Percentiles rank a stretch among this genome's conserved stretches.
Conservation (phyloP, 2,329 filamentous ascomycete genomes). For the Microcyclospora pomicola region DNA sequence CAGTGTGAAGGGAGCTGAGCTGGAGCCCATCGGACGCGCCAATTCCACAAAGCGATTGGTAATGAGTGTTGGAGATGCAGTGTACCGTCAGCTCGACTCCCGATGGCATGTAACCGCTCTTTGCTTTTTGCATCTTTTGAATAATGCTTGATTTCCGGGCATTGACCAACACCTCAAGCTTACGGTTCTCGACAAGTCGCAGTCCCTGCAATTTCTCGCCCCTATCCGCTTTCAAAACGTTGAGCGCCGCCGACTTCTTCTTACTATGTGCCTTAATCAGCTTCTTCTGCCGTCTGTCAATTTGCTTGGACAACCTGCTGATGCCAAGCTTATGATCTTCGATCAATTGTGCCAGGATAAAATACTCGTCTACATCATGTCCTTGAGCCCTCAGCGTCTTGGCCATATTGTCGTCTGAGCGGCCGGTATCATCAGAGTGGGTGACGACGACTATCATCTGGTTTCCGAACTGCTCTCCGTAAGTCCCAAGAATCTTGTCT, state of each 20-base stretch:
- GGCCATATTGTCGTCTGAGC: slow-evolving; percentile 3
- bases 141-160: slow-evolving; percentile 8
- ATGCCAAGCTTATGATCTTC: too few relatives aligned
- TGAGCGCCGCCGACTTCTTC: slow-evolving; percentile 1
- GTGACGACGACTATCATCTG: slow-evolving; percentile 13
- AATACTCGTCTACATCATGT: slow-evolving; percentile 3
- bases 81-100: slow-evolving; percentile 5
- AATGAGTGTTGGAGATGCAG: slow-evolving; percentile 16
- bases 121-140: slow-evolving; percentile 2
- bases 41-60: slow-evolving; percentile 9
- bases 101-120: slow-evolving; percentile 4
- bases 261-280: slow-evolving; percentile 1
- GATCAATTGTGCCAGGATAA: too few relatives aligned
- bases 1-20: slow-evolving; percentile 8
- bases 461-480: slow-evolving; percentile 9
- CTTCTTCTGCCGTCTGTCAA: too few relatives aligned
- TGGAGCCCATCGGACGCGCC: background rate
- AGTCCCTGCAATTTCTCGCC: background rate
- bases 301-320: too few relatives aligned
- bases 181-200: background rate
- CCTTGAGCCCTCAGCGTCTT: slow-evolving; percentile 3
- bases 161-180: slow-evolving; percentile 6
- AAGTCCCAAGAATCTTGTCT: slow-evolving; percentile 7
- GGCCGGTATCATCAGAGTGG: slow-evolving; percentile 6
- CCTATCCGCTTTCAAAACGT: slow-evolving; percentile 2